Percentiles rank a stretch among this genome's conserved stretches.
Conservation (phyloP, 75 land plant species). For the Selaginella tamariscina region DNA sequence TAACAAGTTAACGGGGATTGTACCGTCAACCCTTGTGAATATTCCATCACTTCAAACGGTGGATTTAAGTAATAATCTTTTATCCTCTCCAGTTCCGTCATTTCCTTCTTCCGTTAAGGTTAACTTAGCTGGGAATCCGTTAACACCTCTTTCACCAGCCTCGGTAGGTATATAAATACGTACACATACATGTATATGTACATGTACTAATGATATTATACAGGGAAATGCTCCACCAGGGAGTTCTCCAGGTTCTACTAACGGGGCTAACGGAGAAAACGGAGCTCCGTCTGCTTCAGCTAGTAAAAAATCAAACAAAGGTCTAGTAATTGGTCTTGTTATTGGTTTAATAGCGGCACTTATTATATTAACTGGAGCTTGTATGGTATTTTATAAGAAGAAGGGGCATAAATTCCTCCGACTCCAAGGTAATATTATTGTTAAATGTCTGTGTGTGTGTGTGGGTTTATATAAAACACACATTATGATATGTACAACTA, state of each 20-base stretch:
- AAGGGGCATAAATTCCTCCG: slow-evolving; percentile 14
- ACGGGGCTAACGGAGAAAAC: neutral
- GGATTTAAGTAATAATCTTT: neutral
- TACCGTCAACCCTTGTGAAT: neutral
- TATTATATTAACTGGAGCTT: neutral
- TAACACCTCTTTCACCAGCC: neutral
- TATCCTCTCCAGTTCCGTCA: neutral
- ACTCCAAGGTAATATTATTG: slow-evolving; percentile 36
- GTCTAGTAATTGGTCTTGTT: slow-evolving; percentile 1
- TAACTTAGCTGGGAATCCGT: neutral
- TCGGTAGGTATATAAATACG: too few species aligned
- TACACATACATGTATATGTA: too few species aligned
- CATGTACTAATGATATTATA: too few species aligned
- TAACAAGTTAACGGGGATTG: neutral
- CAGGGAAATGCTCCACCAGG: neutral
- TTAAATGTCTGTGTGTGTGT: too few species aligned
- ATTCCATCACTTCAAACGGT: neutral
- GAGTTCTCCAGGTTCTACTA: neutral
- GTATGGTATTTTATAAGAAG: slow-evolving; percentile 19
- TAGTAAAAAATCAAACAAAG: neutral
- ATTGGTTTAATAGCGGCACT: slow-evolving; percentile 19
- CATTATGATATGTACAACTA: too few species aligned
- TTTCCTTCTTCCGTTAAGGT: neutral
- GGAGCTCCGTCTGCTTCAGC: neutral
- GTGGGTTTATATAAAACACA: too few species aligned